Evolutionary conservation across 768 basidiomycete genomes (phyloP), one percentile per base, ranked within the genome.

Genomic region (Mycena vulgaris): DNA sequence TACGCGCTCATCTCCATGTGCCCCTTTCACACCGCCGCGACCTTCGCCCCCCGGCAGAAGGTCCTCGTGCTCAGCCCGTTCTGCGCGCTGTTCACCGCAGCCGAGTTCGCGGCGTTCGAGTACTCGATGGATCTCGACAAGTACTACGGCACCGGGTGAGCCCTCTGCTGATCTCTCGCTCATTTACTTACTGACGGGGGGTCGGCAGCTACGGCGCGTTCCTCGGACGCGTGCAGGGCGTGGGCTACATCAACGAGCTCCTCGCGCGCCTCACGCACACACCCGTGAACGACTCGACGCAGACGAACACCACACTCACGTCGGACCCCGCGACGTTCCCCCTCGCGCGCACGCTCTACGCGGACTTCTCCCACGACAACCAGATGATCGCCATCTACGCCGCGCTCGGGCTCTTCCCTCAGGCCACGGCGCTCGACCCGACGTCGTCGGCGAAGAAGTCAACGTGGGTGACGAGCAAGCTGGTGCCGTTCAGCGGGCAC

Each of bases 191-290:
- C 21, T 28, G 13, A 17, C 21, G 8, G 30, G 6, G n/a, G n/a
- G n/a, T n/a, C n/a, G n/a, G n/a, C 31, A 60, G 60, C n/a, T 88
- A 93, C 68, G 93, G 94, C 2, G 89, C 90, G 68, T 73, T 77
- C 3, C 90, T 95, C 1, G 93, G 95, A 2, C 90, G 83, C 5
- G 89, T 95, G 5, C 93, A 94, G 76, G 94, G 95, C 31, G 91
- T 96, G 3, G 96, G 95, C 5, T 97, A 94, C 77, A 85, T 94
- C 76, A 95, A 95, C 77, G 95, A 97, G 80, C 87, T 97, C 21
- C 78, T 97, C 21, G 93, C 94, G 0, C 89, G 96, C 11, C 85
- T 97, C 48, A 93, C 91, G 0, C 84, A 84, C 23, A 79, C 78
- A 14, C 88, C 89, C 1, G 92, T 94, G 28, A 78, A 78, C 47